phyloP scores from a whole-genome alignment of 495 filamentous ascomycete species.

The Podospora bellae-mahoneyi region DNA sequence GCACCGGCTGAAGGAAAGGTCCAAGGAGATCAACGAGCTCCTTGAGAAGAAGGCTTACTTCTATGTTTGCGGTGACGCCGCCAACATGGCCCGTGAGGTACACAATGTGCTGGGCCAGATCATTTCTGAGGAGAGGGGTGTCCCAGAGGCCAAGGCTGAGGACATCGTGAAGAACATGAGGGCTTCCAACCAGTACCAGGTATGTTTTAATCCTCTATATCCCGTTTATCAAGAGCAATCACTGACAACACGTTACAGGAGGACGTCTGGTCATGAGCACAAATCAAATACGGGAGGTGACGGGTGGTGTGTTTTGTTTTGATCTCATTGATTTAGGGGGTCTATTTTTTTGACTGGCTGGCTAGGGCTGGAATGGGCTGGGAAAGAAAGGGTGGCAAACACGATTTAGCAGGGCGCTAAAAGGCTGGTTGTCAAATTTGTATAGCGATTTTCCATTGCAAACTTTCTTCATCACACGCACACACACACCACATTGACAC shows the following conservation, averaged over 20 bases:
- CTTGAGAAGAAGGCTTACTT: conserved; percentile 86
- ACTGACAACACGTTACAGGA: conserved; percentile 45
- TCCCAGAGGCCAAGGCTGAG: conserved; percentile 81
- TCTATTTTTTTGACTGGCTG: not conserved
- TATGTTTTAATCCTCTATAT: conserved; percentile 32
- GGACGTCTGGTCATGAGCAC: conserved; percentile 79
- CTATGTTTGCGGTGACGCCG: conserved; percentile 97
- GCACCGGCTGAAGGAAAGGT: conserved; percentile 79
- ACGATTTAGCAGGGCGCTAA: not conserved
- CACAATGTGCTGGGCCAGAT: conserved; percentile 81
- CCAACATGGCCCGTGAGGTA: conserved; percentile 98
- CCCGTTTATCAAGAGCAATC: not conserved
- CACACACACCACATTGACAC: not conserved
- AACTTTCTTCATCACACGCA: not conserved
- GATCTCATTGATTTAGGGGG: conserved; percentile 15
- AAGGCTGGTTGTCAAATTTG: not conserved
- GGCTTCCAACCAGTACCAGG: conserved; percentile 91
- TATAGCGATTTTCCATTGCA: not conserved
- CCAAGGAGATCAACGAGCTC: conserved; percentile 81
- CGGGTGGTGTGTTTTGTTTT: conserved; percentile 7
- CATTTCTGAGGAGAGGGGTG: conserved; percentile 73
- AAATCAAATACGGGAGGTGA: not conserved
- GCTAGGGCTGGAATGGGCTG: not conserved
- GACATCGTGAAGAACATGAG: conserved; percentile 96
- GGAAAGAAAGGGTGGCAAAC: not conserved